Conservation (phyloP, 768 basidiomycete genomes). For the Pleurotus tuber-regium region DNA sequence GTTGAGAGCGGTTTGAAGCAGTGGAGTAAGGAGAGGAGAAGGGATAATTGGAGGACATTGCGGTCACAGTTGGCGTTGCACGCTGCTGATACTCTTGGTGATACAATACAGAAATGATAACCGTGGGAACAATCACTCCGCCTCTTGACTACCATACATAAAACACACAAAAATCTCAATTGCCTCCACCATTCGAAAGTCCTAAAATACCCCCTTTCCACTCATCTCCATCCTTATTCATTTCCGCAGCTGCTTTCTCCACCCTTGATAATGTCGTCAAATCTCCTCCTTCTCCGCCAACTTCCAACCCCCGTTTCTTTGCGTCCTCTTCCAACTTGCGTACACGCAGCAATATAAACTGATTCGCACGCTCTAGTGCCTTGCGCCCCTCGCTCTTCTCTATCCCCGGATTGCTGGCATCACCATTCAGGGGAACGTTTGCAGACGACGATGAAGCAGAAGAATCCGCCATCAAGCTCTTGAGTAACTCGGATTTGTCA, state of each 20-base stretch:
- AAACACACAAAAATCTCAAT: background rate
- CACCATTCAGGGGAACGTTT: background rate
- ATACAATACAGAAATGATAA: too few relatives aligned
- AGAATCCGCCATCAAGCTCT: slow-evolving; percentile 27
- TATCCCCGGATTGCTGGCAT: background rate
- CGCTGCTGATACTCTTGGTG: too few relatives aligned
- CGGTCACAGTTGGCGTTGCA: too few relatives aligned
- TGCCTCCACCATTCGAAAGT: slow-evolving; percentile 45
- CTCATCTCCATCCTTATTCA: slow-evolving; percentile 17
- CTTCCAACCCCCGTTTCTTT: slow-evolving; percentile 30
- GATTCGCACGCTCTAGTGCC: slow-evolving; percentile 45
- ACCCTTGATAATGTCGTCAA: slow-evolving; percentile 44
- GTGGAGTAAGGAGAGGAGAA: slow-evolving; percentile 16
- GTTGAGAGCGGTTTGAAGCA: slow-evolving; percentile 19
- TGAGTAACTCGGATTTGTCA: slow-evolving; percentile 40
- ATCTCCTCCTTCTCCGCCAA: slow-evolving; percentile 37
- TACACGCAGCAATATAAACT: slow-evolving; percentile 49
- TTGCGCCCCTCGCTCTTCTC: slow-evolving; percentile 18
- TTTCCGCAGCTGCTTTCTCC: slow-evolving; percentile 41
- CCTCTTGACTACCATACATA: background rate
- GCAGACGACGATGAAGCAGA: too few relatives aligned
- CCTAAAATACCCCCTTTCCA: slow-evolving; percentile 40
- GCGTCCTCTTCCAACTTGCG: slow-evolving; percentile 48
- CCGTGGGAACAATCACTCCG: too few relatives aligned
- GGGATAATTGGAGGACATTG: slow-evolving; percentile 9